Base-by-base conservation (phyloP, 108 stramenopile genomes). In the Cyclotella choctawhatcheeana region DNA sequence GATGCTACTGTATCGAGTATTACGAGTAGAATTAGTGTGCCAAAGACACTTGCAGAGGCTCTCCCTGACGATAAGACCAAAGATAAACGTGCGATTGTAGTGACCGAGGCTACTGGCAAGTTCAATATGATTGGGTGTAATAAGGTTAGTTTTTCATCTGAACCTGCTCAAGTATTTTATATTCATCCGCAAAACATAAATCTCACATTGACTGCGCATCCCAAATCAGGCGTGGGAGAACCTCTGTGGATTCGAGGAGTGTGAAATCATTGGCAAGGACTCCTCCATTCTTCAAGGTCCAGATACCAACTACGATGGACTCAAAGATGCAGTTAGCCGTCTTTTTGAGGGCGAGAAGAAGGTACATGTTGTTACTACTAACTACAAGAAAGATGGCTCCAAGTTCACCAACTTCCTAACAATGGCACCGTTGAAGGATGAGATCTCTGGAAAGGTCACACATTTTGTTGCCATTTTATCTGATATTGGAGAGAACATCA, bases 41-140 rank as follows among this genome's bases (percentile, higher is more conserved):
- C 67, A 24, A 55, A 7, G 4, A 56, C 67, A 17, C 37, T 69
- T 25, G 31, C 16, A 1, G 67, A 69, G 40, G 67, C 67, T 52
- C 67, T 69, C 0, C 67, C 67, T 3, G 55, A 22, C 4, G 67
- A 69, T 43, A 69, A 47, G 44, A 53, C 50, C 29, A 33, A 33
- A 16, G 72, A 73, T n/a, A 29, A 26, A 20, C 62, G 72, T 0
- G 72, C 72, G 6, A 64, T 73, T 64, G 72, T 73, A 18, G 72
- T 73, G 20, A 73, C 72, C 2, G 72, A 60, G 35, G 59, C 59
- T 21, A 60, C 59, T 35, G 59, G 59, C 8, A 60, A 60, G 59
- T 60, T 60, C 20, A 60, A 63, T 27, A 64, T 73, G 44, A 64
- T 73, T 20, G 72, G 72, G 35, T 73, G 72, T 34, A 73, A 73